Evolutionary conservation across 495 filamentous ascomycete species (phyloP).

Genomic region (Aspergillus bridgeri): DNA sequence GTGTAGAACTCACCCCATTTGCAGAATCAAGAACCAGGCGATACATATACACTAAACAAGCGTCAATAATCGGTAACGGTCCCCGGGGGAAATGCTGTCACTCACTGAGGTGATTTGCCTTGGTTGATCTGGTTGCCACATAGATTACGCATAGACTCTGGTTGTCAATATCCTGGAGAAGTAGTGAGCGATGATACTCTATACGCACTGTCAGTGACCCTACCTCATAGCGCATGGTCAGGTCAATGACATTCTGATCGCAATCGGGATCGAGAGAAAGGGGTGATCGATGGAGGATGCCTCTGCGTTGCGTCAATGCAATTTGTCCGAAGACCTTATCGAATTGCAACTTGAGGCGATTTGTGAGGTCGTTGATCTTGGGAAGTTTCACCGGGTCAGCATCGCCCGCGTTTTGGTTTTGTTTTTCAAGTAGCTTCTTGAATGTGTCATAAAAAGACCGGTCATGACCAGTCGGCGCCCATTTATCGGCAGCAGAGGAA

Average conservation of each 20-base stretch:
- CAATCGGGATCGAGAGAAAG: slow-evolving; percentile 43
- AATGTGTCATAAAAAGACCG: slow-evolving; percentile 48
- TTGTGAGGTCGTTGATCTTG: slow-evolving; percentile 50
- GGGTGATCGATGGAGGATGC: slow-evolving; percentile 51
- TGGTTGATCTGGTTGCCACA: slow-evolving; percentile 31
- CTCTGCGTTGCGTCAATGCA: slow-evolving; percentile 54
- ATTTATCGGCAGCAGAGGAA: slow-evolving; percentile 27
- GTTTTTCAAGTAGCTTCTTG: slow-evolving; percentile 36
- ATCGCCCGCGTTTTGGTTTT: slow-evolving; percentile 24
- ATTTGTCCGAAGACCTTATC: slow-evolving; percentile 55
- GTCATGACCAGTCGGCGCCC: slow-evolving; percentile 39
- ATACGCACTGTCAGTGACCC: background rate
- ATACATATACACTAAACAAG: slow-evolving; percentile 46
- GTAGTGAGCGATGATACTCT: background rate
- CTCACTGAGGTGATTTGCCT: slow-evolving; percentile 35
- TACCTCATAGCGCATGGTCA: slow-evolving; percentile 39
- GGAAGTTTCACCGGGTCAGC: slow-evolving; percentile 37
- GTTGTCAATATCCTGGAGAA: slow-evolving; percentile 21
- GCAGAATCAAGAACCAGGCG: slow-evolving; percentile 44
- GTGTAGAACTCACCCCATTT: slow-evolving; percentile 55
- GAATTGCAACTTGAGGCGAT: slow-evolving; percentile 50
- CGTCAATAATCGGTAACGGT: background rate
- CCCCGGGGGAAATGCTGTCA: background rate
- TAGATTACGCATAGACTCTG: slow-evolving; percentile 34
- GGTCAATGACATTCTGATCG: slow-evolving; percentile 34